Evolutionary conservation across 2,329 filamentous ascomycete species (phyloP), one percentile per base, ranked within the genome.

Genomic region (Raffaelea ambrosiae): DNA sequence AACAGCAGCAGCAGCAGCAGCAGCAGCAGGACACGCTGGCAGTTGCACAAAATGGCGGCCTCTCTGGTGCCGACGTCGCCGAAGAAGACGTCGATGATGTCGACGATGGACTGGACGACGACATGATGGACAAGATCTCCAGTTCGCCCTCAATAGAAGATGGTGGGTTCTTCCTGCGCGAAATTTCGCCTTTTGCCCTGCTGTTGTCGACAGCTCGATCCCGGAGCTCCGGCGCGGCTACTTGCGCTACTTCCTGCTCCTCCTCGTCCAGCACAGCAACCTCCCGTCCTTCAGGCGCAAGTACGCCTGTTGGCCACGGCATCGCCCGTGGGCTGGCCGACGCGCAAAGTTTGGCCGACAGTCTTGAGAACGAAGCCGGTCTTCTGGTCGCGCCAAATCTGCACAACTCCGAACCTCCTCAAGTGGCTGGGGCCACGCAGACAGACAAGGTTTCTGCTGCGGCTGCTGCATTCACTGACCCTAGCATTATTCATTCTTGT

Each of bases 101-200:
- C 43, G 83, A 84, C 58, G 86, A 75, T 43, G 85, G 86, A 57
- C 78, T 86, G 58, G 70, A 89, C 64, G 89, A 96, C 67, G 91
- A 97, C 66, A 83, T 95, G 82, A 88, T 95, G 86, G 93, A 97
- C 72, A 93, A 93, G 68, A 96, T 98, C 56, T 97, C 91, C 60
- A 97, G 90, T 67, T 97, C 91, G 59, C 93, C 93, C 63, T 97
- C 91, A 59, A 98, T 98, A 67, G 89, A 95, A 74, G 91, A 97
- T 84, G 91, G 91, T 98, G 83, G 77, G 89, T 93, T 73, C 21
- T 29, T 29, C 13, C 26, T 13, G 7, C 13, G 26, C 26, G 26
- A 7, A 7, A 13, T 29, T 29, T 29, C 26, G 26, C 13, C 26
- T 7, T 13, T 29, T 13, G 26, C 26, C 7, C 26, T 29, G 26